phyloP scores from a whole-genome alignment of 768 basidiomycete genomes.

The Peribolospora baueri region DNA sequence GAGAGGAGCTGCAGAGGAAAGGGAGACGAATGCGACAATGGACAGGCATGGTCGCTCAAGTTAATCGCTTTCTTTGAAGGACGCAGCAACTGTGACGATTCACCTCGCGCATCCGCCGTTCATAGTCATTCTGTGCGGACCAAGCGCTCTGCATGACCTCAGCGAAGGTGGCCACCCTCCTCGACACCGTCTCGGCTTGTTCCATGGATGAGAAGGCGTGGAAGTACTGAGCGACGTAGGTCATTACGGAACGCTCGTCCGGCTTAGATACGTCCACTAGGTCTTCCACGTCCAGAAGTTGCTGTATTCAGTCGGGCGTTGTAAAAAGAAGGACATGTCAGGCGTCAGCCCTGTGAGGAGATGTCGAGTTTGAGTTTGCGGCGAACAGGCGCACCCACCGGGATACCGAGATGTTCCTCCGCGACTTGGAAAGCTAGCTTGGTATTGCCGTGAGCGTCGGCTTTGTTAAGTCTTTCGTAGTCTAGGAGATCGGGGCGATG shows the following conservation, averaged over 20 bases:
- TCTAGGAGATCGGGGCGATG: slow-evolving; percentile 90
- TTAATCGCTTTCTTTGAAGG: neutral
- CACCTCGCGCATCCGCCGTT: slow-evolving; percentile 53
- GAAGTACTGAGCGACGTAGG: slow-evolving; percentile 90
- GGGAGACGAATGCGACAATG: neutral
- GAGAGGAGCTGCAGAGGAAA: neutral
- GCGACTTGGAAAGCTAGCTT: slow-evolving; percentile 68
- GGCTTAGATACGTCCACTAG: slow-evolving; percentile 65
- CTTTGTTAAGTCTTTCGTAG: slow-evolving; percentile 67
- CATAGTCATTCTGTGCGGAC: slow-evolving; percentile 72
- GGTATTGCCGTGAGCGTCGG: slow-evolving; percentile 59
- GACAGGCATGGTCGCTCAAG: neutral
- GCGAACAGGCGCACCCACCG: slow-evolving; percentile 29
- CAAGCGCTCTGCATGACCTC: slow-evolving; percentile 85
- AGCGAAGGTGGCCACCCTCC: slow-evolving; percentile 84
- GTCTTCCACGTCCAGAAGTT: slow-evolving; percentile 89
- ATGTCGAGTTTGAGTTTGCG: neutral
- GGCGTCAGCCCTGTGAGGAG: neutral
- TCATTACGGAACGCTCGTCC: slow-evolving; percentile 94
- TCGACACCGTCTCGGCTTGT: slow-evolving; percentile 78
- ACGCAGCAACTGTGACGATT: slow-evolving; percentile 8
- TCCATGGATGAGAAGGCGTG: slow-evolving; percentile 97
- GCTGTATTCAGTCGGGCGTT: slow-evolving; percentile 25
- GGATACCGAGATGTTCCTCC: slow-evolving; percentile 66
- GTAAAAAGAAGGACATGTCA: neutral